phyloP scores from a whole-genome alignment of 108 stramenopile species.

The Cyclotella baltica region DNA sequence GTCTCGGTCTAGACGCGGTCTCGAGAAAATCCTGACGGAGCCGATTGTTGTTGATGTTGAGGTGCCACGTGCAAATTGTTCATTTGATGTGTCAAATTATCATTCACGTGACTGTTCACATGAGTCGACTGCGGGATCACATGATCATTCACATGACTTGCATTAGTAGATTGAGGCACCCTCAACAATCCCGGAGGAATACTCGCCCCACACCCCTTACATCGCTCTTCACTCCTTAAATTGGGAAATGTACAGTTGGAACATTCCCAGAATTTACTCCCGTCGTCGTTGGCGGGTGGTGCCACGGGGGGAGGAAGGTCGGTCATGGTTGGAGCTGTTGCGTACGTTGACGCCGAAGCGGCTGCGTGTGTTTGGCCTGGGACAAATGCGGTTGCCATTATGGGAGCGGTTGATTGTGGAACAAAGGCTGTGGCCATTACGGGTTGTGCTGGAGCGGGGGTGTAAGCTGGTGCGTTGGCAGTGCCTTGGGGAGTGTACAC shows the following conservation, averaged over 20 bases:
- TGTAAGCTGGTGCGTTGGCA: slow-evolving; percentile 2
- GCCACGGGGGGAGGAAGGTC: slow-evolving; percentile 13
- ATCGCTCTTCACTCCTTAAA: slow-evolving; percentile 17
- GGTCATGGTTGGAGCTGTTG: neutral
- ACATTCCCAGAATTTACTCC: slow-evolving; percentile 39
- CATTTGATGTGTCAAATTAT: slow-evolving; percentile 8
- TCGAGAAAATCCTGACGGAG: too few species aligned
- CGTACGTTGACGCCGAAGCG: neutral
- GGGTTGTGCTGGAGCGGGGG: neutral
- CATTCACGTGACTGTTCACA: neutral
- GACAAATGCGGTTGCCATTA: slow-evolving; percentile 22
- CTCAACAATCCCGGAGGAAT: slow-evolving; percentile 14
- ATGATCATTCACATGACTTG: neutral
- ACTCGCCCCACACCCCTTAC: slow-evolving; percentile 30
- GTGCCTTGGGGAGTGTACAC: neutral
- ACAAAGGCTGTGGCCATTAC: slow-evolving; percentile 39
- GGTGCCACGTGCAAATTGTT: slow-evolving; percentile 16
- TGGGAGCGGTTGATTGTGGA: slow-evolving; percentile 8
- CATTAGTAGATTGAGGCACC: neutral
- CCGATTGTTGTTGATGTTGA: slow-evolving; percentile 20
- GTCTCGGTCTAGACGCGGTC: too few species aligned
- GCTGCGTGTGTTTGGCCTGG: neutral
- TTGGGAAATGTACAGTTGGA: slow-evolving; percentile 37
- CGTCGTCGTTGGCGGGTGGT: neutral
- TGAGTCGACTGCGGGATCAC: neutral